Base-by-base conservation (phyloP, 371 early-diverging fungal species). In the Mortierella sp. region DNA sequence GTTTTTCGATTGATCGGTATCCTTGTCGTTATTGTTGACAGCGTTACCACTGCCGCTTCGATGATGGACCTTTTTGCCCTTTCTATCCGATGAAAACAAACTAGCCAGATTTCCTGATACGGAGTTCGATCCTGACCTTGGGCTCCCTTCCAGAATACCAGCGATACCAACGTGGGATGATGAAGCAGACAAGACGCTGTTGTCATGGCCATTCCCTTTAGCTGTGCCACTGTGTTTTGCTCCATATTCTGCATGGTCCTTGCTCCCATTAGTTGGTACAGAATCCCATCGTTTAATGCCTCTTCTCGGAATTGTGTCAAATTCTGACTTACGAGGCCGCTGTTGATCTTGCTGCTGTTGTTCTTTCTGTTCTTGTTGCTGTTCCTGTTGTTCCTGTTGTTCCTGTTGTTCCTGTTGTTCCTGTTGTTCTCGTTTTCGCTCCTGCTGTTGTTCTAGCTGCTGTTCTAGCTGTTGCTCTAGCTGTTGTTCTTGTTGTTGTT, bases 151-250 rank as follows among this genome's bases (percentile, higher is more conserved):
- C 52, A 76, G 24, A 24, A 76, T 76, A 0, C 76, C 76, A 1
- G 69, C 70, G 27, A 76, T 76, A 8, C 76, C 76, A 32, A 69
- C 27, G 57, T 64, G 64, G 7, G 76, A 43, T 6, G 64, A 61
- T 7, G 65, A 56, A 1, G 53, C 49, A 4, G 48, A 42, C 54
- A 62, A 23, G 9, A 53, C 42, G 12, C 30, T 7, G 30, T 42
- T 48, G 15, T 41, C 17, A 5, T 14, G 26, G 30, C 44, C 12
- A n/a, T 47, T 43, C n/a, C 31, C 43, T n/a, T n/a, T n/a, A n/a
- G n/a, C n/a, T n/a, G n/a, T 9, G n/a, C 6, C 15, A 12, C 7
- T 23, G 6, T 14, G 3, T 31, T 21, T 15, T 19, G 0, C 44
- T 44, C 23, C 44, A 9, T 26, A 23, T 51, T 41, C 26, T 46